Percentiles rank a stretch among this genome's conserved stretches.
These are phyloP conservation scores for Sordariomycetes sp. DNA, from an alignment of 2,329 filamentous ascomycete genomes.

Conservation along the genomic window DNA sequence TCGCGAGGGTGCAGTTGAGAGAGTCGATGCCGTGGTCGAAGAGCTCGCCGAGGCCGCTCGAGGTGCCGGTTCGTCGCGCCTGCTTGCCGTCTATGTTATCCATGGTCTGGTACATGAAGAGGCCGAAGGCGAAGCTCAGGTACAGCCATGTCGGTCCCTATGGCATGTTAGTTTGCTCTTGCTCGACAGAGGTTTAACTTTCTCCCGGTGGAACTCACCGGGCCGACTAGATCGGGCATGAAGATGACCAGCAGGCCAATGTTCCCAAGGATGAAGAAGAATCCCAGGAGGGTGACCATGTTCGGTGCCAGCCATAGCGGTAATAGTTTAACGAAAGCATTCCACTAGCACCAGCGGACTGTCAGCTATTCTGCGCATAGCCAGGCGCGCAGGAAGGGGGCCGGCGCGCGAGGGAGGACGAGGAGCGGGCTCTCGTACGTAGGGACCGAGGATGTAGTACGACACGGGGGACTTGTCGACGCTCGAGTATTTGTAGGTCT, in stretches of 20 bases:
- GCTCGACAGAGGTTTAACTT: neutral
- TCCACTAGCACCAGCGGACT: constrained; percentile 59
- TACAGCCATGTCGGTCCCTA: constrained; percentile 86
- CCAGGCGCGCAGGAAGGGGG: neutral
- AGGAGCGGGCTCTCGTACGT: constrained; percentile 50
- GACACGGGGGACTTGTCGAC: constrained; percentile 95
- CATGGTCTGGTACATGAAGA: constrained; percentile 99
- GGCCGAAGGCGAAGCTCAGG: constrained; percentile 86
- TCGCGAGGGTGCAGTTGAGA: constrained; percentile 90
- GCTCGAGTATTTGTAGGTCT: constrained; percentile 93
- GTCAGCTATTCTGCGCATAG: neutral
- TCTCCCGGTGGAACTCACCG: constrained; percentile 42
- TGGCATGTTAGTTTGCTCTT: neutral
- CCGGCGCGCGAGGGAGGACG: constrained; percentile 3
- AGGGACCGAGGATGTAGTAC: constrained; percentile 86
- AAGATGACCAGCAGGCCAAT: constrained; percentile 62
- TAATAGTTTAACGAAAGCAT: constrained; percentile 82
- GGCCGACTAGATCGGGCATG: constrained; percentile 84
- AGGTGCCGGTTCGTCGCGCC: constrained; percentile 86
- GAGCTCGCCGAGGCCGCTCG: constrained; percentile 86
- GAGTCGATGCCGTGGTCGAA: constrained; percentile 99
- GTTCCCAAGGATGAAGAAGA: constrained; percentile 86
- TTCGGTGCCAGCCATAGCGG: constrained; percentile 97
- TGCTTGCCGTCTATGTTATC: constrained; percentile 99
- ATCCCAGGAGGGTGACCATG: constrained; percentile 91